Percentiles rank a stretch among this genome's conserved stretches.
Conservation (phyloP, 371 early-diverging fungal species). For the Mortierella sp. region DNA sequence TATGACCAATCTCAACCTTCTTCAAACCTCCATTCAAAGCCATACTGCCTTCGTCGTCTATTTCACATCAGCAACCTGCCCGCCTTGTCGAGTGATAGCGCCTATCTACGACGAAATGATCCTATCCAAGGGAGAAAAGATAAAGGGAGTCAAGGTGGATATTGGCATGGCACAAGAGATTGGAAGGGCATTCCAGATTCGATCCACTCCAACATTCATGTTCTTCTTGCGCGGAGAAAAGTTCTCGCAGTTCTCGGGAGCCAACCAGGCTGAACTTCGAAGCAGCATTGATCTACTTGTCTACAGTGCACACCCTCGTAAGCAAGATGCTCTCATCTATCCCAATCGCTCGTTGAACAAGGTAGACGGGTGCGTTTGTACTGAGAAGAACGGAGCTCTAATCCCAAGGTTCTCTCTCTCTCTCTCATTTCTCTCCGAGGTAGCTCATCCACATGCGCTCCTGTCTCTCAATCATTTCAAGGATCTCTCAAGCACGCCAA, state of each 20-base stretch:
- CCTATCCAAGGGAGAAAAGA: constrained; percentile 56
- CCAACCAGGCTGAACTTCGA: constrained; percentile 71
- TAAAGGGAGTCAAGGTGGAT: constrained; percentile 76
- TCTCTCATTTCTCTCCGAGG: background rate
- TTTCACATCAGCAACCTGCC: constrained; percentile 79
- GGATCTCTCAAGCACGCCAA: constrained; percentile 55
- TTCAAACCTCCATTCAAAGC: constrained; percentile 53
- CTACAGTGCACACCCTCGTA: constrained; percentile 78
- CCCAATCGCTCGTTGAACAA: too few species aligned
- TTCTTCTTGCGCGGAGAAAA: constrained; percentile 69
- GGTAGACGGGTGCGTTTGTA: too few species aligned
- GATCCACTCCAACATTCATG: constrained; percentile 79
- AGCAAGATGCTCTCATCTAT: background rate
- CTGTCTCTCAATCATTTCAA: constrained; percentile 25
- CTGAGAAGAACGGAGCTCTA: too few species aligned
- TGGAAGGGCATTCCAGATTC: constrained; percentile 63
- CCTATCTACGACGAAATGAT: constrained; percentile 76
- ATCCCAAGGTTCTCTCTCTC: too few species aligned
- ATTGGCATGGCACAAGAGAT: constrained; percentile 63
- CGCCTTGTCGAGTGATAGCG: constrained; percentile 77
- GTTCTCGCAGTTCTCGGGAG: constrained; percentile 73
- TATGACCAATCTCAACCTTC: constrained; percentile 49
- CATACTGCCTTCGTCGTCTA: constrained; percentile 74
- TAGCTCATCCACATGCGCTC: constrained; percentile 71
- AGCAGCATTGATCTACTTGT: constrained; percentile 69